Evolutionary conservation across 73 alveolate species (phyloP), one percentile per base, ranked within the genome.

Genomic region (Effrenium voratum): DNA sequence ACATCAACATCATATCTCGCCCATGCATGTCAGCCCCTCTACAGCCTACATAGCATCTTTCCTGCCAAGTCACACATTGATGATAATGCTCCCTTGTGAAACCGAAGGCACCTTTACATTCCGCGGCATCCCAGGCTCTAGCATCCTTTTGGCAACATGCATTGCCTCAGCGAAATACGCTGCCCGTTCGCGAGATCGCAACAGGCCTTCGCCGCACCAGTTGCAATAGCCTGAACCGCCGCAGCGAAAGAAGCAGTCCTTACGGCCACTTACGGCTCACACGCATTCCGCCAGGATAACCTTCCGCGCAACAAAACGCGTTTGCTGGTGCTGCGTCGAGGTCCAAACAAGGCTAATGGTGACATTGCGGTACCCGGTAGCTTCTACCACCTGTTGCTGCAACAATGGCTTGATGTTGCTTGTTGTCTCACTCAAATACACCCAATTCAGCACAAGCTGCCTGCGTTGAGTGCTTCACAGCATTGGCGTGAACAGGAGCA

Each of bases 131-230:
- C 50, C 38, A 8, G 59, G 94, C 36, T 4, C 45, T 26, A 1
- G 82, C 94, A 41, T 49, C 59, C 43, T 86, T 36, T 82, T 59
- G 57, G 94, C 94, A 86, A 40, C 94, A 86, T 4, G 81, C 41
- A 57, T 86, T 86, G 57, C 94, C 73, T 40, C 1, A 2, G 70
- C 38, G 43, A 41, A 24, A 8, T 8, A 52, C 63, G 8, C 26
- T 19, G 63, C 63, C 8, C 63, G 63, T 52, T 8, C 63, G 19
- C 19, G 19, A 8, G 63, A 19, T 52, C 8, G 63, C 19, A 28
- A 28, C 4, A 4, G 79, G 80, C 94, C 94, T 86, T 40, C 28
- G 55, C 94, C 94, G 45, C 94, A 86, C 94, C 94, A 86, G n/a
- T 57, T 24, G 75, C 94, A 86, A 46, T 86, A 86, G 66, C 94